Conservation (phyloP, 1,139 yeast genomes). For the Ogataea hybrid region DNA sequence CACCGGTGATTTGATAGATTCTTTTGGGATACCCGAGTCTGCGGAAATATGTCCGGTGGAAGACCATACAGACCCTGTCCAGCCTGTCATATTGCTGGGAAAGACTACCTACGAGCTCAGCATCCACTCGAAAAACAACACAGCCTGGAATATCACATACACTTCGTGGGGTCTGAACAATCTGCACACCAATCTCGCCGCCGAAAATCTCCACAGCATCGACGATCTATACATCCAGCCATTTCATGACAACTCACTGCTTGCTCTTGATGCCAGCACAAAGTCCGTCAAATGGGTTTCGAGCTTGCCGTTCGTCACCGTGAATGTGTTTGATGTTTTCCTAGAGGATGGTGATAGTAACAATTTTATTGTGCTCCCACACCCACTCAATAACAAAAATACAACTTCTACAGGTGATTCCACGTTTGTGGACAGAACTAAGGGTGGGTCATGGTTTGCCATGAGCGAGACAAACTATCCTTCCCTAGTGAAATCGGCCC, state of each 20-base stretch:
- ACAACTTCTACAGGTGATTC: conserved; percentile 26
- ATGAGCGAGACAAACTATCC: conserved; percentile 78
- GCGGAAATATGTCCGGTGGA: conserved; percentile 14
- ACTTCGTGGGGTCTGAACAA: conserved; percentile 94
- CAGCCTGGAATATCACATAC: conserved; percentile 84
- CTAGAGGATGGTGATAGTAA: conserved; percentile 34
- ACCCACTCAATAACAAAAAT: conserved; percentile 46
- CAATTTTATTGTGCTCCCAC: conserved; percentile 54
- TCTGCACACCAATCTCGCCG: conserved; percentile 66
- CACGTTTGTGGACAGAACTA: conserved; percentile 66
- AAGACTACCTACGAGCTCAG: conserved; percentile 58
- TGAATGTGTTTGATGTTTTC: conserved; percentile 72
- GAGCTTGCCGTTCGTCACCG: conserved; percentile 62
- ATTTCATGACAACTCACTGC: conserved; percentile 67
- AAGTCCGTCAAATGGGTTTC: conserved; percentile 82
- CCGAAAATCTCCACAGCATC: conserved; percentile 47
- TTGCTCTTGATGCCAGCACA: conserved; percentile 62
- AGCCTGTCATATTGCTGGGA: conserved; percentile 44
- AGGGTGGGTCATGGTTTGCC: conserved; percentile 80
- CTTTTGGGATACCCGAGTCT: conserved; percentile 49
- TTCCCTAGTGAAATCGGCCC: conserved; percentile 76
- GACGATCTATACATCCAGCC: conserved; percentile 85
- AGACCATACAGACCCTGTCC: conserved; percentile 15
- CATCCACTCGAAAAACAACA: conserved; percentile 63
- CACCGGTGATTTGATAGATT: conserved; percentile 74